Percentiles rank a stretch among this genome's conserved stretches.
These are phyloP conservation scores for Vitellaria paradoxa DNA, from an alignment of 179 eudicot species.

Conservation along the genomic window DNA sequence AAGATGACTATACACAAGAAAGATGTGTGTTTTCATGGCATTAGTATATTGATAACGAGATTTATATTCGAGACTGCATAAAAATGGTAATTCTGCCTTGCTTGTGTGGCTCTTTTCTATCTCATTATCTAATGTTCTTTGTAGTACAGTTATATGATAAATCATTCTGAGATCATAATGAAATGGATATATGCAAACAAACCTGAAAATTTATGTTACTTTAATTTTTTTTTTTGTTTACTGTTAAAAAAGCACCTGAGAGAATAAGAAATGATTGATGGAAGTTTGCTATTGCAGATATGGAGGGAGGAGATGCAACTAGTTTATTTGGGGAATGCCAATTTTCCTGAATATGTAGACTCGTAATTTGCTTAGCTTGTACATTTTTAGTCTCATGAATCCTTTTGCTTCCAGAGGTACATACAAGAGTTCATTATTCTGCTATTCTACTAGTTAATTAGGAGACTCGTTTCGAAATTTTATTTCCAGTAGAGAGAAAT, in stretches of 20 bases:
- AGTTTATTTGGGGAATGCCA: slow-evolving; percentile 81
- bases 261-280: neutral
- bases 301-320: slow-evolving; percentile 99
- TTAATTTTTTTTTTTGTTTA: neutral
- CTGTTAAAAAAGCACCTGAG: neutral
- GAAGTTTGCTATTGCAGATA: slow-evolving; percentile 43
- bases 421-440: neutral
- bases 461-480: neutral
- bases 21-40: neutral
- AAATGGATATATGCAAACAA: neutral
- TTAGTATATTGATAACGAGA: neutral
- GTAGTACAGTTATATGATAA: neutral
- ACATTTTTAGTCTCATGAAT: neutral
- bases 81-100: neutral
- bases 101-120: neutral
- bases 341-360: slow-evolving; percentile 50
- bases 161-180: neutral
- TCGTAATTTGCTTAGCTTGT: slow-evolving; percentile 23
- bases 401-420: slow-evolving; percentile 19
- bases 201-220: neutral
- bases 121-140: neutral
- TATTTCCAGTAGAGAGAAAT: neutral
- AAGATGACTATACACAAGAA: too few species aligned
- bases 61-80: too few species aligned
- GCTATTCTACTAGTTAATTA: neutral